Evolutionary conservation across 352 stramenopile genomes (phyloP).

Genomic region (Phytophthora tentaculata): DNA sequence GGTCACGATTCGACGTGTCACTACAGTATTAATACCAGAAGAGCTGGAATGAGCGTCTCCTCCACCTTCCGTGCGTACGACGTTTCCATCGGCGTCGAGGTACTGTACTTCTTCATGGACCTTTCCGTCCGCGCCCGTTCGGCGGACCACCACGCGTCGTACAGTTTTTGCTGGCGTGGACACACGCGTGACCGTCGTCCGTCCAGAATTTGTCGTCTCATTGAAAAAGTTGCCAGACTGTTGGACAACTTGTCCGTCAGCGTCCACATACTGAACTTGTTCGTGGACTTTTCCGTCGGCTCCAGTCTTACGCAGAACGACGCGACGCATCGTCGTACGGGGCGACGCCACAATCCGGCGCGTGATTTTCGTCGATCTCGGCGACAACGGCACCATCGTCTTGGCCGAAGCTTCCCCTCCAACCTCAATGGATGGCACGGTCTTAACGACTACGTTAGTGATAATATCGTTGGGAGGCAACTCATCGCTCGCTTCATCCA

Average conservation of each 20-base stretch:
- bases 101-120: constrained; percentile 25
- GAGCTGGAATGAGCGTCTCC: constrained; percentile 7
- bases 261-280: constrained; percentile 31
- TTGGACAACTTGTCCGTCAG: constrained; percentile 20
- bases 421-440: constrained; percentile 12
- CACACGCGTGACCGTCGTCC: background rate
- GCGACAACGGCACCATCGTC: constrained; percentile 20
- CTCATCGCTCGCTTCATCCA: constrained; percentile 1
- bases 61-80: constrained; percentile 17
- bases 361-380: constrained; percentile 24
- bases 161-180: background rate
- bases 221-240: constrained; percentile 20
- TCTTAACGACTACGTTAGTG: constrained; percentile 31
- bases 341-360: constrained; percentile 29
- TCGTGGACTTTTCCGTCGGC: constrained; percentile 26
- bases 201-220: constrained; percentile 2
- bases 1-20: constrained; percentile 19
- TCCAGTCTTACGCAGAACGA: constrained; percentile 23
- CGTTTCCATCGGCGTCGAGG: constrained; percentile 29
- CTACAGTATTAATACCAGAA: constrained; percentile 1
- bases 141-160: constrained; percentile 19
- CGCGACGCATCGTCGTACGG: constrained; percentile 31
- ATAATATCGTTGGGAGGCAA: constrained; percentile 15
- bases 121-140: constrained; percentile 23
- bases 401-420: constrained; percentile 2